Percentiles rank a stretch among this genome's conserved stretches.
These are phyloP conservation scores for Phoma sp. DNA, from an alignment of 2,329 filamentous ascomycete genomes.

Conservation along the genomic window DNA sequence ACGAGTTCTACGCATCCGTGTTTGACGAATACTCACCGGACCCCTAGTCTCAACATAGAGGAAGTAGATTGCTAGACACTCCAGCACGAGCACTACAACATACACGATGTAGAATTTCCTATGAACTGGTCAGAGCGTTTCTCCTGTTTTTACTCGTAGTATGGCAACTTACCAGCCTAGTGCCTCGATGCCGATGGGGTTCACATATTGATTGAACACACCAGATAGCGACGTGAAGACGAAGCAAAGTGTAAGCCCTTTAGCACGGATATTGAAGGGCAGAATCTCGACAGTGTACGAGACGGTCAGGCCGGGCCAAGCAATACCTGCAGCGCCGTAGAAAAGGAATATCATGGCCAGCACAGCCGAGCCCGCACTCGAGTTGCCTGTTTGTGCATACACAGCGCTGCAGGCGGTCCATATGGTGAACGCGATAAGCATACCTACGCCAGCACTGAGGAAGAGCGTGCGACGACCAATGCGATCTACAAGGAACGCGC, in stretches of 20 bases:
- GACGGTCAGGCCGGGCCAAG: slow-evolving; percentile 58
- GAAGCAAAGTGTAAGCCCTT: slow-evolving; percentile 51
- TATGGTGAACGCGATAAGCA: slow-evolving; percentile 42
- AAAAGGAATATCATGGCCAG: slow-evolving; percentile 60
- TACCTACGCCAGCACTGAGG: slow-evolving; percentile 40
- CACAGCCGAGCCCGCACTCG: slow-evolving; percentile 49
- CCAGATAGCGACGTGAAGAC: slow-evolving; percentile 64
- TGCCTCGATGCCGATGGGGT: slow-evolving; percentile 48
- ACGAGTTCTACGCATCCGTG: background rate
- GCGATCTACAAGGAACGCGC: slow-evolving; percentile 39
- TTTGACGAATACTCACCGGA: slow-evolving; percentile 13
- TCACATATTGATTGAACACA: slow-evolving; percentile 65
- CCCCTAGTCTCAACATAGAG: slow-evolving; percentile 35
- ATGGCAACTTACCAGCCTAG: background rate
- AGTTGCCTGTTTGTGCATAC: slow-evolving; percentile 21
- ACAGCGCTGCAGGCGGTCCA: slow-evolving; percentile 34
- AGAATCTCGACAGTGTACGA: slow-evolving; percentile 59
- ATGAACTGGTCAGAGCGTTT: slow-evolving; percentile 13
- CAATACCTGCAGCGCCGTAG: slow-evolving; percentile 33
- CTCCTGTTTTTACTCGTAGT: too few species aligned
- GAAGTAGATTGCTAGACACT: slow-evolving; percentile 31
- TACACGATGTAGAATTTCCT: slow-evolving; percentile 47
- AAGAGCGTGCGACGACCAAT: slow-evolving; percentile 43
- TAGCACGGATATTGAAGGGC: slow-evolving; percentile 55
- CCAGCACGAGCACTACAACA: slow-evolving; percentile 32